Conservation (phyloP, 257 asterid species). For the Marsdenia floribunda region DNA sequence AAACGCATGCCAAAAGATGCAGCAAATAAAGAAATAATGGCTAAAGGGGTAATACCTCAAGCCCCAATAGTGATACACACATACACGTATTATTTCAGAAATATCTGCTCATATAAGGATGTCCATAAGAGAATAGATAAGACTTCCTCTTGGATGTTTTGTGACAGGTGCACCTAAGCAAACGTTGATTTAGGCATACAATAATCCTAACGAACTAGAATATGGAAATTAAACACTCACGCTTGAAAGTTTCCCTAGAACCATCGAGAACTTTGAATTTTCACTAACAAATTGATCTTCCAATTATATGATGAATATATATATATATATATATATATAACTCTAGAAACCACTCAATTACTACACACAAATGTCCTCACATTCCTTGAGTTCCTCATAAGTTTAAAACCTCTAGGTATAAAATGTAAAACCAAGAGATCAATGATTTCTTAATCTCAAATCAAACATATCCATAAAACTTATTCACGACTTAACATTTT, state of each 20-base stretch:
- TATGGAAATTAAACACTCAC: not conserved
- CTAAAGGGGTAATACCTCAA: not conserved
- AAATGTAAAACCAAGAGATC: not conserved
- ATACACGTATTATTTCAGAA: not conserved
- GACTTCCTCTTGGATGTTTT: not conserved
- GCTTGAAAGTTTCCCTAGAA: not conserved
- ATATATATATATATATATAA: no score
- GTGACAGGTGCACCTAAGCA: not conserved
- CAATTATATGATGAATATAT: not conserved
- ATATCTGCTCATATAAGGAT: not conserved
- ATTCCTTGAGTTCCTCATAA: not conserved
- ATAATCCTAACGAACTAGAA: not conserved
- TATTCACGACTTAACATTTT: no score
- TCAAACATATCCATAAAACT: not conserved
- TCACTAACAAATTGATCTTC: not conserved
- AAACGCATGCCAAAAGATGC: not conserved
- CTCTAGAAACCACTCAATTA: not conserved
- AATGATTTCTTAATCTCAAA: not conserved
- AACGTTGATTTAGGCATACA: not conserved
- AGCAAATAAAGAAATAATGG: not conserved
- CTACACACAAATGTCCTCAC: not conserved
- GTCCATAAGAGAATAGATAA: not conserved
- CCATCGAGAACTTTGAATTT: not conserved
- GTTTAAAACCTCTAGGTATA: not conserved
- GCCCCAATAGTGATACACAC: not conserved